A percentile compares a stretch with the other conserved stretches of the same genome.
These are phyloP conservation scores for Lactarius evosmus DNA, from an alignment of 768 basidiomycete genomes.

Conservation along the genomic window DNA sequence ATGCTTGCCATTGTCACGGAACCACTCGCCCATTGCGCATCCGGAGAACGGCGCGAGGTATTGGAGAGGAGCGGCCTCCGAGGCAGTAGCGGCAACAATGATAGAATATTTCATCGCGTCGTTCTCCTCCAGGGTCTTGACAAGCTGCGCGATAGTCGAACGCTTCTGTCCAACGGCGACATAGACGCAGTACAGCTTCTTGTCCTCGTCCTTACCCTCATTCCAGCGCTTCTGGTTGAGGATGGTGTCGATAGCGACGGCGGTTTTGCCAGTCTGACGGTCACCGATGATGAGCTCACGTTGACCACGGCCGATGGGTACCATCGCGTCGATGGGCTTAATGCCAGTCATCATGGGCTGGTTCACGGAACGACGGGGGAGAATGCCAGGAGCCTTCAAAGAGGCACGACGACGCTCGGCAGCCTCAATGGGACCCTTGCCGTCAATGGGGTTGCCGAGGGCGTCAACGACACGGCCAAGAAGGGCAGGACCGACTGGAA, in stretches of 20 bases:
- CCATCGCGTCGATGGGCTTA: constrained; percentile 99
- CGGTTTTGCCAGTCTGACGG: constrained; percentile 99
- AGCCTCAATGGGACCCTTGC: constrained; percentile 95
- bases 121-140: constrained; percentile 99
- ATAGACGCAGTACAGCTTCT: constrained; percentile 99
- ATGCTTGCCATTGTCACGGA: constrained; percentile 99
- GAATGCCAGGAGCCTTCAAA: constrained; percentile 97
- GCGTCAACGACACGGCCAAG: constrained; percentile 99
- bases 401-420: constrained; percentile 95
- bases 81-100: constrained; percentile 98
- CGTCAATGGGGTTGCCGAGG: constrained; percentile 99
- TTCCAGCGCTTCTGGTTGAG: constrained; percentile 99
- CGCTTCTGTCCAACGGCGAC: constrained; percentile 99
- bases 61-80: constrained; percentile 98
- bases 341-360: constrained; percentile 99
- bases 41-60: constrained; percentile 99
- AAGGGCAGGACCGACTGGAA: constrained; percentile 95
- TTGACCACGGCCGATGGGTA: constrained; percentile 99
- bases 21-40: constrained; percentile 99
- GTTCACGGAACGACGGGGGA: constrained; percentile 98
- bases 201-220: constrained; percentile 91
- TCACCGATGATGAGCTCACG: constrained; percentile 99
- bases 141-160: constrained; percentile 98
- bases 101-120: constrained; percentile 99
- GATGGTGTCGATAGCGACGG: constrained; percentile 99